Base-by-base conservation (phyloP, 176 grass and related monocot species). In the Zoysia japonica region DNA sequence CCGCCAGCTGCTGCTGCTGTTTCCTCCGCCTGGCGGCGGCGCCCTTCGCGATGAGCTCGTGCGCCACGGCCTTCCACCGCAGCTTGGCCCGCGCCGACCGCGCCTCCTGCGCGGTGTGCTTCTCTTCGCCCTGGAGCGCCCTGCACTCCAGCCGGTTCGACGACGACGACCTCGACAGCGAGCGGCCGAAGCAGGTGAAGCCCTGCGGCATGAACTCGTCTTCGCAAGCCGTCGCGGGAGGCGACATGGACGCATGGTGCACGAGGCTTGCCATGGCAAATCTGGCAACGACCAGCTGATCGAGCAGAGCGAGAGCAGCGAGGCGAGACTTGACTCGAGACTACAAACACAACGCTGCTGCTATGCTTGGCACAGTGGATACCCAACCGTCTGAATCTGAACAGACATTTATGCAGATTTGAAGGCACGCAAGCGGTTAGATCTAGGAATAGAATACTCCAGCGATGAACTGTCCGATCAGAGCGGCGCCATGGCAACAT, bases 121-220 rank as follows among this genome's bases (percentile, higher is more conserved):
- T 59, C 74, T 80, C 82, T 59, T 89, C 71, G 65, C 55, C 65
- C 13, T 67, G 59, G 3, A 88, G 70, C 12, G 71, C 17, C 43
- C 82, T 59, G 87, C 81, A 89, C 71, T 89, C 87, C 13, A 89
- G 76, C 41, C 77, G 55, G 71, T 67, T 76, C 43, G 65, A 68
- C 17, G 87, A 89, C 71, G 77, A 77, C 65, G 82, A 66, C 71
- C 82, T 53, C 49, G 87, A 85, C 82, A 89, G 82, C 49, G 87
- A 85, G 9, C 87, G 82, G 17, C 87, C 87, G 82, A 89, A 89
- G 87, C 87, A 89, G 57, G 65, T 70, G 87, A 89, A 80, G 47
- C 82, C 68, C 77, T 80, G 82, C 43, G 87, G 57, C 20, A 70
- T 47, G 42, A 77, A 65, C 9, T 89, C 87, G 1, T 88, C 82